Conservation (phyloP, 345 rosid genomes). For the Euphorbia peplus region DNA sequence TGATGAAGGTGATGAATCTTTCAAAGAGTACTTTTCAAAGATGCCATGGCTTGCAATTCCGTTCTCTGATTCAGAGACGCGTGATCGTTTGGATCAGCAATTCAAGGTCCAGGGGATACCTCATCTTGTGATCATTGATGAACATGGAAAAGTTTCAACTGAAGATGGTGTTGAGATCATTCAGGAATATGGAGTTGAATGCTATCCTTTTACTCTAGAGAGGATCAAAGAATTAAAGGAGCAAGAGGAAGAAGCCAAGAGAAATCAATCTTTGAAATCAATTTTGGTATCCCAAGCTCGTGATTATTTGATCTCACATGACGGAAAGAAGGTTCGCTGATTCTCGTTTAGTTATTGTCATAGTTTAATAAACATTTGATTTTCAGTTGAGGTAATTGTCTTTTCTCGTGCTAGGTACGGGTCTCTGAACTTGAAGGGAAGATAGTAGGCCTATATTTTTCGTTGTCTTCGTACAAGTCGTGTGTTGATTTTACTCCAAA, state of each 20-base stretch:
- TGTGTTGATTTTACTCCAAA: constrained; percentile 27
- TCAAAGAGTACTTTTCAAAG: constrained; percentile 53
- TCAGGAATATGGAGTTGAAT: constrained; percentile 59
- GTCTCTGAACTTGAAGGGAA: constrained; percentile 42
- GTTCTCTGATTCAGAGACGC: constrained; percentile 53
- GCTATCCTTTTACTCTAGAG: constrained; percentile 60
- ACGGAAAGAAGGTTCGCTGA: constrained; percentile 47
- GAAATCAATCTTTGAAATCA: constrained; percentile 54
- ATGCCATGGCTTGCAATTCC: constrained; percentile 95
- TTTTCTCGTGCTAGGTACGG: constrained; percentile 23
- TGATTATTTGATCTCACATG: constrained; percentile 51
- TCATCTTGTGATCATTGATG: constrained; percentile 61
- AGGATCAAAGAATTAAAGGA: constrained; percentile 60
- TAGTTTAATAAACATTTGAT: neutral
- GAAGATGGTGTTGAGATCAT: constrained; percentile 49
- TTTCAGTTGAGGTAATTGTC: neutral
- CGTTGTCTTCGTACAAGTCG: constrained; percentile 16
- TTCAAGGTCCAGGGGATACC: constrained; percentile 73
- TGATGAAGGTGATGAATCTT: constrained; percentile 55
- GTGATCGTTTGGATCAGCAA: constrained; percentile 41
- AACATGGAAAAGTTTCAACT: constrained; percentile 46
- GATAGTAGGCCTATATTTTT: constrained; percentile 32
- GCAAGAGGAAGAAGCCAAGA: constrained; percentile 53
- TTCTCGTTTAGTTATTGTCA: neutral
- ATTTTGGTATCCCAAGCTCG: constrained; percentile 50